Percentiles rank a stretch among this genome's conserved stretches.
Evolutionary conservation across 1,284 basidiomycete species (phyloP).

Genomic region (Volvariella surrecta): DNA sequence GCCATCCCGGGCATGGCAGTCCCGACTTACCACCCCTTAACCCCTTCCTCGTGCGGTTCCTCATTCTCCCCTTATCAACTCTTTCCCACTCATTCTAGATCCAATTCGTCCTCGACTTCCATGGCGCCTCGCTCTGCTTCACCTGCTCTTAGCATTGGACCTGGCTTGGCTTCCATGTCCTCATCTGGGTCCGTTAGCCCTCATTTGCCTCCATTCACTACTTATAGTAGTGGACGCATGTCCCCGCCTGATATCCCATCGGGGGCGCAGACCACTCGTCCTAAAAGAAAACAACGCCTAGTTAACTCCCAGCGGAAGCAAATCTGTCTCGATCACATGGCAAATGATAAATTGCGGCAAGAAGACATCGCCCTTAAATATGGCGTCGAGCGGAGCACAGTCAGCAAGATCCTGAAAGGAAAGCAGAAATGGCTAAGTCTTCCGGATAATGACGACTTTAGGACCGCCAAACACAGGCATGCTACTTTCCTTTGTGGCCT

Average conservation of each 20-base stretch:
- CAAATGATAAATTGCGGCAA: constrained; percentile 62
- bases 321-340: constrained; percentile 65
- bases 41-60: constrained; percentile 27
- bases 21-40: constrained; percentile 26
- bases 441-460: constrained; percentile 43
- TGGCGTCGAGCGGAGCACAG: constrained; percentile 85
- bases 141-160: constrained; percentile 49
- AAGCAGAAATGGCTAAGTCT: constrained; percentile 77
- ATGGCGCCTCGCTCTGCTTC: constrained; percentile 48
- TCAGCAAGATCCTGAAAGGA: constrained; percentile 86
- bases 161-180: constrained; percentile 42
- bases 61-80: constrained; percentile 24
- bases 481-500: constrained; percentile 12
- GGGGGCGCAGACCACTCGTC: constrained; percentile 19
- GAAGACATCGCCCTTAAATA: constrained; percentile 75
- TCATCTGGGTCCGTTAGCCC: constrained; percentile 21
- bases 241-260: constrained; percentile 11
- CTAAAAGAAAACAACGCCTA: constrained; percentile 63
- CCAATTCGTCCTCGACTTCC: constrained; percentile 33
- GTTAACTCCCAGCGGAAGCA: constrained; percentile 65
- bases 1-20: constrained; percentile 11
- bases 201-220: neutral
- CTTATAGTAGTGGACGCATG: constrained; percentile 1
- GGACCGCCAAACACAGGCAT: constrained; percentile 61
- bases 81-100: constrained; percentile 32